These are phyloP conservation scores for Berberis vulgaris DNA, from an alignment of 164 flowering plant species.

Conservation along the genomic window DNA sequence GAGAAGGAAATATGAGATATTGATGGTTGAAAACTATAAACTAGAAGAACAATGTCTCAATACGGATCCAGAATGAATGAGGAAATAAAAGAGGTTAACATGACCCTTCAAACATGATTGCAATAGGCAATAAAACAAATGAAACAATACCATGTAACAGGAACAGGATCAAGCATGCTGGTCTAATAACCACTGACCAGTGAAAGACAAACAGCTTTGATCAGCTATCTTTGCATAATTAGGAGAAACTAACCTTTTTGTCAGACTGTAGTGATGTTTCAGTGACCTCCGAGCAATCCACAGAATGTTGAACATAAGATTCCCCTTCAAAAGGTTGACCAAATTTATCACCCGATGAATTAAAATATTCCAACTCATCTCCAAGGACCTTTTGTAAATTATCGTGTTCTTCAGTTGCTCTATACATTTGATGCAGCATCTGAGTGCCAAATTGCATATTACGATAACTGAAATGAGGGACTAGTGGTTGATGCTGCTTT, in stretches of 20 bases:
- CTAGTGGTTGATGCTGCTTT: conserved; percentile 15
- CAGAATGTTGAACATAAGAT: conserved; percentile 7
- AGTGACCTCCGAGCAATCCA: conserved; percentile 7
- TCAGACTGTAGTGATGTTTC: conserved; percentile 6
- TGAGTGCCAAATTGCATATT: conserved; percentile 18
- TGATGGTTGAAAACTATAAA: neutral
- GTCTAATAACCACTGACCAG: too few relatives aligned
- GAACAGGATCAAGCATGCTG: too few relatives aligned
- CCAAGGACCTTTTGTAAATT: conserved; percentile 9
- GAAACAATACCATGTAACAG: too few relatives aligned
- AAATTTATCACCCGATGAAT: conserved; percentile 3
- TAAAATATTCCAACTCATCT: conserved; percentile 9
- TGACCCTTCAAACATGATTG: too few relatives aligned
- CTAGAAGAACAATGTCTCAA: neutral
- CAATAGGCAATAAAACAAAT: too few relatives aligned
- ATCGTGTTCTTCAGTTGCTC: conserved; percentile 9
- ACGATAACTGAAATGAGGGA: conserved; percentile 10
- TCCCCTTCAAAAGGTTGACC: conserved; percentile 14
- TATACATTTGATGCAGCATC: conserved; percentile 12
- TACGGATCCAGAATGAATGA: too few relatives aligned
- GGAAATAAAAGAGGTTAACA: too few relatives aligned
- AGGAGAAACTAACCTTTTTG: conserved; percentile 26
- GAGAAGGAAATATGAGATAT: neutral
- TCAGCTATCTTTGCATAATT: too few relatives aligned
- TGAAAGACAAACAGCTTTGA: too few relatives aligned